Conservation (phyloP, 371 early-diverging fungal genomes). For the Smittium mucronatum region DNA sequence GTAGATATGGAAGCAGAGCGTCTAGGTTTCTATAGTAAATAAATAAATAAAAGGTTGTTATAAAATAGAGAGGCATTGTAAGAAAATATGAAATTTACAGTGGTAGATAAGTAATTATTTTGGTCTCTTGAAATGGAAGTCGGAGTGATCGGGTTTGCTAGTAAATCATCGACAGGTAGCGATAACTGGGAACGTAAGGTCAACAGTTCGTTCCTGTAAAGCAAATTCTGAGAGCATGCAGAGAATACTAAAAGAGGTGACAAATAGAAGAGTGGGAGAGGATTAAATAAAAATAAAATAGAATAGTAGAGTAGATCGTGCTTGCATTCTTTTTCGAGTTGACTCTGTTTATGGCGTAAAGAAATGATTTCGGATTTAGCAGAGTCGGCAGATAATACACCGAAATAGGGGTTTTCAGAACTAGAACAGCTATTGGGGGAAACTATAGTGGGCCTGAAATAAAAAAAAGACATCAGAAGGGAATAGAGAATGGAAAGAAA, state of each 20-base stretch:
- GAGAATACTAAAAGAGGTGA: background rate
- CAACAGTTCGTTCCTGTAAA: background rate
- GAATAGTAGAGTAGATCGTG: background rate
- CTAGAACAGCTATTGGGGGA: background rate
- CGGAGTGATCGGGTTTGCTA: background rate
- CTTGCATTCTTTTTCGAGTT: constrained; percentile 7
- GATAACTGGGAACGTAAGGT: background rate
- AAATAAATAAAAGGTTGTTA: background rate
- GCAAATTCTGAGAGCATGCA: background rate
- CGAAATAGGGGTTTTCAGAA: background rate
- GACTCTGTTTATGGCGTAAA: background rate
- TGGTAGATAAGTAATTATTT: background rate
- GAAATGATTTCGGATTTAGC: background rate
- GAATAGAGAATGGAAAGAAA: background rate
- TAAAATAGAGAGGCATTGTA: background rate
- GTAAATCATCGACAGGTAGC: background rate
- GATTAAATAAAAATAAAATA: background rate
- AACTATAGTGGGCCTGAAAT: background rate
- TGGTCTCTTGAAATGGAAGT: background rate
- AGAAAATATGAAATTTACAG: background rate
- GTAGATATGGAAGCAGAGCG: background rate
- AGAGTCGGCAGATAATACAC: background rate
- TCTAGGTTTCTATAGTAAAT: background rate
- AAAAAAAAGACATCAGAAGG: background rate
- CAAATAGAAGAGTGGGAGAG: too few species aligned